Evolutionary conservation across 768 basidiomycete species (phyloP), one percentile per base, ranked within the genome.

Genomic region (Xanthoconium purpureum): DNA sequence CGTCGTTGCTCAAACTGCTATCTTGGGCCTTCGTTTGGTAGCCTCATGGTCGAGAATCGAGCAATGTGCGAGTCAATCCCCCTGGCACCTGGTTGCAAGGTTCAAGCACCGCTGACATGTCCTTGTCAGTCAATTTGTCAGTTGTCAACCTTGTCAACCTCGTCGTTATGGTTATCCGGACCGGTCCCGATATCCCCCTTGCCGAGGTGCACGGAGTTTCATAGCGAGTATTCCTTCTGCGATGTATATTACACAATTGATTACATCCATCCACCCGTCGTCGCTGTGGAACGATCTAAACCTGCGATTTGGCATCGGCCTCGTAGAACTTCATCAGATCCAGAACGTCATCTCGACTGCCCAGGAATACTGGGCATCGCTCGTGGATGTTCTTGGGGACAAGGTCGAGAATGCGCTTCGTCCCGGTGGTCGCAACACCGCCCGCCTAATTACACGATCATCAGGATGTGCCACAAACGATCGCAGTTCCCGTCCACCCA

Each of bases 371-470:
- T 5, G 96, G 80, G 75, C 89, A 91, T 33, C 97, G 84, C 68
- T 97, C 89, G 68, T 99, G 97, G 59, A 98, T 97, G 64, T 70
- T 74, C 52, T 83, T 92, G 7, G 97, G 88, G 44, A 87, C 76
- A 59, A 99, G 88, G 66, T 99, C 97, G 45, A 99, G 79, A 66
- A 99, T 94, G 30, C 96, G 85, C 68, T 85, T 80, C n/a, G 83
- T 91, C 33, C 97, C 97, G 2, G 97, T 98, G 15, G 96, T 98
- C 2, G 97, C 97, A 61, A 98, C 76, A 29, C 97, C 97, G 18
- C 97, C 97, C 33, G 97, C 97, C 88, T 97, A 58, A 60, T 67
- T 24, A 38, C 43, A 24, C 24, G 17, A 30, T 47, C 44, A 50
- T 54, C 7, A 28, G 13, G 24, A 50, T 10, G n/a, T 42, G 20